Percentiles rank a stretch among this genome's conserved stretches.
These are phyloP conservation scores for Xylaria sp. DNA, from an alignment of 2,329 filamentous ascomycete genomes.

Conservation along the genomic window DNA sequence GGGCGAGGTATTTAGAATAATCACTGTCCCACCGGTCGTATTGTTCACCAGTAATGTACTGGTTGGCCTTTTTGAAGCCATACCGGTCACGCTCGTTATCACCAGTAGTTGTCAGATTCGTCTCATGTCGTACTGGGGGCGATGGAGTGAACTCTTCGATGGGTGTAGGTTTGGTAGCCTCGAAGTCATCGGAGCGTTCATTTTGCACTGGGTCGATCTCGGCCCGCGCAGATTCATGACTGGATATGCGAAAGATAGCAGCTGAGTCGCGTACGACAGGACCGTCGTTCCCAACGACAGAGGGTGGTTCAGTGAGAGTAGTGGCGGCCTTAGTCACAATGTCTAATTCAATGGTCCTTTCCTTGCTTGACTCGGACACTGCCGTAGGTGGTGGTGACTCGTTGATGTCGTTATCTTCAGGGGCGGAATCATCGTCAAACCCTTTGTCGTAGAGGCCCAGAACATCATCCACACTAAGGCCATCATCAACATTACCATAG, in stretches of 20 bases:
- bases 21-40: conserved; percentile 84
- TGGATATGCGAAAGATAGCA: conserved; percentile 52
- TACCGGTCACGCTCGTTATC: conserved; percentile 79
- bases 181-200: conserved; percentile 11
- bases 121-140: conserved; percentile 45
- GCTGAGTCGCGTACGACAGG: conserved; percentile 53
- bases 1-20: conserved; percentile 79
- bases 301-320: conserved; percentile 1
- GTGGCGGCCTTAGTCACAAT: conserved; percentile 51
- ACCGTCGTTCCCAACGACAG: conserved; percentile 9
- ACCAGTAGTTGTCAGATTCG: conserved; percentile 55
- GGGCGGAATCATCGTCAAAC: conserved; percentile 64
- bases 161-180: conserved; percentile 5
- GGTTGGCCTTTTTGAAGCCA: conserved; percentile 89
- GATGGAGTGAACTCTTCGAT: conserved; percentile 31
- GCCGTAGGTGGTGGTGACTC: conserved; percentile 54
- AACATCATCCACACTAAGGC: conserved; percentile 73
- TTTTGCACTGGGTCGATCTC: conserved; percentile 34
- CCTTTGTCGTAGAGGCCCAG: conserved; percentile 76
- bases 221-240: conserved; percentile 51
- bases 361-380: conserved; percentile 53
- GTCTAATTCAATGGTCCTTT: conserved; percentile 54
- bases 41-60: conserved; percentile 78
- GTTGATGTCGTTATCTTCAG: conserved; percentile 55
- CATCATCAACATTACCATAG: conserved; percentile 58